Evolutionary conservation across 164 flowering plant genomes (phyloP).

Genomic region (Vitis cinerea): DNA sequence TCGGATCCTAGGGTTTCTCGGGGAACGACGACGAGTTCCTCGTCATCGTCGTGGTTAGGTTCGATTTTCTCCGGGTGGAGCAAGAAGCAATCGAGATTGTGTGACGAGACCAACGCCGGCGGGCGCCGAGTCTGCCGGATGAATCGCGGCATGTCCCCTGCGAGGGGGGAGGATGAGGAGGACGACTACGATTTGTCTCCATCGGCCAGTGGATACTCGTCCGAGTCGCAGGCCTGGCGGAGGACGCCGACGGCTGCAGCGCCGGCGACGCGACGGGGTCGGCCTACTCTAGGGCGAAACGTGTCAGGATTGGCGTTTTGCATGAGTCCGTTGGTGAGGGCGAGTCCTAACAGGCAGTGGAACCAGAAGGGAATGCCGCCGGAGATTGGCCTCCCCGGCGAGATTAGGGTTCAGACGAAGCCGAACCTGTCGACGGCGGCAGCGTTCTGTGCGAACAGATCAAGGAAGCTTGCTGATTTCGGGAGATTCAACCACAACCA

Average conservation of each 20-base stretch:
- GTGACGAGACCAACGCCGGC: neutral
- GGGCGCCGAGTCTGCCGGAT: slow-evolving; percentile 21
- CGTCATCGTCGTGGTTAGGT: slow-evolving; percentile 40
- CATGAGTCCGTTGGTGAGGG: slow-evolving; percentile 82
- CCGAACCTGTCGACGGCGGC: slow-evolving; percentile 58
- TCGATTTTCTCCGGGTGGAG: slow-evolving; percentile 27
- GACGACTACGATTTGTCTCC: slow-evolving; percentile 27
- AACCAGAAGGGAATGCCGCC: slow-evolving; percentile 41
- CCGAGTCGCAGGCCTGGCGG: slow-evolving; percentile 42
- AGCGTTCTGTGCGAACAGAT: slow-evolving; percentile 66
- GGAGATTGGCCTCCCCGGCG: slow-evolving; percentile 47
- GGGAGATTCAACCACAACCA: slow-evolving; percentile 65
- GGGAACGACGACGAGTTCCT: slow-evolving; percentile 15
- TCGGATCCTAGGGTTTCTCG: slow-evolving; percentile 14
- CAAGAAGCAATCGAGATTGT: slow-evolving; percentile 16
- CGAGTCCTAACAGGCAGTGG: slow-evolving; percentile 62
- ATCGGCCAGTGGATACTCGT: slow-evolving; percentile 39
- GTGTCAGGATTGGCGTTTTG: slow-evolving; percentile 66
- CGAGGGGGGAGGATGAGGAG: slow-evolving; percentile 24
- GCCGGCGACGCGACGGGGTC: slow-evolving; percentile 17
- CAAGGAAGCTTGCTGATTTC: slow-evolving; percentile 85
- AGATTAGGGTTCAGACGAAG: slow-evolving; percentile 39
- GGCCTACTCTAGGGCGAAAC: slow-evolving; percentile 27
- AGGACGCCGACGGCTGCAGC: slow-evolving; percentile 35
- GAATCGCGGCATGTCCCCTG: slow-evolving; percentile 87